Evolutionary conservation across 768 basidiomycete genomes (phyloP), one percentile per base, ranked within the genome.

Genomic region (Mycena vulgaris): DNA sequence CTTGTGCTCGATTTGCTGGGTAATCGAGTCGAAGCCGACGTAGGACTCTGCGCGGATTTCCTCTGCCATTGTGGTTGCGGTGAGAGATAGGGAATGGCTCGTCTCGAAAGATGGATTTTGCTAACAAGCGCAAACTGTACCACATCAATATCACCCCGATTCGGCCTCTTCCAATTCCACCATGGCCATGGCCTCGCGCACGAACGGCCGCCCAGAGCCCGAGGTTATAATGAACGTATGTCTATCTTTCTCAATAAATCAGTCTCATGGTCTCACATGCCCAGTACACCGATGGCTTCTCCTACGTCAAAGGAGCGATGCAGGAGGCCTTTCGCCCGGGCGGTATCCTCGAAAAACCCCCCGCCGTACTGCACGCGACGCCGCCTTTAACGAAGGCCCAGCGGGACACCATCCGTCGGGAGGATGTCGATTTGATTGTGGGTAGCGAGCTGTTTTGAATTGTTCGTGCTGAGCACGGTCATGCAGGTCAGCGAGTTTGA

Each of bases 1-100:
- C 89, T 98, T 98, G 89, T 97, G 94, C 88, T 99, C 97, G 76
- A 98, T 98, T 84, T 98, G 97, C 78, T 92, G 90, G 68, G 96
- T 97, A 81, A 99, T 98, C 74, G 93, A 92, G 88, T 99, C 97
- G 86, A 99, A 99, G 79, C 97, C 97, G 82, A 99, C 97, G 80
- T 98, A 97, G 53, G 94, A 92, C 71, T 93, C 88, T 35, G 96
- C 96, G 75, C 93, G 92, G 76, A 98, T 96, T 85, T 97, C 96
- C 79, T 88, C 85, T 60, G 88, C 80, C 75, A 81, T 72, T 76
- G 81, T 81, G 75, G 72, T 78, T 69, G 53, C 35, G 42, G 45
- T 31, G 31, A 52, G 39, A 17, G 23, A 58, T 53, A 56, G 42
- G 57, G 62, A 56, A 48, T 11, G 37, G 53, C 31, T 30, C 30